Evolutionary conservation across 164 flowering plant genomes (phyloP), one percentile per base, ranked within the genome.

Genomic region (Sedum album): DNA sequence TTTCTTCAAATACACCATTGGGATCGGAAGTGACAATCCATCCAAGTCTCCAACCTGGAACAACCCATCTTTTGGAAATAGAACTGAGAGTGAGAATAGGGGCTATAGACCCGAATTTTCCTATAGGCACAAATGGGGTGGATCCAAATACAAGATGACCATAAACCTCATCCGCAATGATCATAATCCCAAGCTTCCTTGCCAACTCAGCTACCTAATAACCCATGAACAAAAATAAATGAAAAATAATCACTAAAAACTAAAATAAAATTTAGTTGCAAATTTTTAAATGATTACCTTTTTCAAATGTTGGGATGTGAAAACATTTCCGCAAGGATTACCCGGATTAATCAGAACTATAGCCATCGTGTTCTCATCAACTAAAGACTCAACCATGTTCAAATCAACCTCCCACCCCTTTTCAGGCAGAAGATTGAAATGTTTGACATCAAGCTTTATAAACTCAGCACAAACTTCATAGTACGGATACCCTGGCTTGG

Each of bases 21-120:
- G 84, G 82, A 77, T 83, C 89, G 46, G 1, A 68, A 11, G 74
- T 78, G 15, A 70, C 85, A 10, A 85, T 30, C 89, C 89, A 85
- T 61, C 89, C 89, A 66, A 83, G 70, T 28, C 85, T 68, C 89
- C 89, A 85, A 30, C 89, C 89, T 20, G 87, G 89, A 68, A 82
- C 83, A 26, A 79, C 8, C 85, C 87, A 85, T 73, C 83, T 70
- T 71, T 85, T 83, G n/a, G 89, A 85, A 30, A 85, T 31, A 5
- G 87, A 78, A 6, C 87, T 85, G 39, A 85, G 73, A 7, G 89
- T 83, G n/a, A 85, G 10, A n/a, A 83, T 81, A 28, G 89, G 89
- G 11, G 68, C 84, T 31, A 78, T 71, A 1, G 83, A 71, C 39
- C 81, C 82, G 68, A 80, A 83, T 20, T 67, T 72, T 25, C 81